Base-by-base conservation (phyloP, 495 filamentous ascomycete species). In the Aspergillus sclerotioniger region DNA sequence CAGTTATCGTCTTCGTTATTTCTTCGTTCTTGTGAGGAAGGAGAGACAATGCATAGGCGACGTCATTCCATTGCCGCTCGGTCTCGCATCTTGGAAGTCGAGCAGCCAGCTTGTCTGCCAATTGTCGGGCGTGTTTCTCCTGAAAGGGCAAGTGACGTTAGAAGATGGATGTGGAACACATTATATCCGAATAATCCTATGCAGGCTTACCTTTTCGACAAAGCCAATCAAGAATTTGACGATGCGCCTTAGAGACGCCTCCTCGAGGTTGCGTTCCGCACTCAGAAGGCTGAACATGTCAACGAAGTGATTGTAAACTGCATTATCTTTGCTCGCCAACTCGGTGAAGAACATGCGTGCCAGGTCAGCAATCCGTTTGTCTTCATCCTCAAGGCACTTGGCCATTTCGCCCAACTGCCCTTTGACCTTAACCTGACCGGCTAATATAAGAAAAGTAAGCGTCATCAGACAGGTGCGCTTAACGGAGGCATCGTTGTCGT, bases 331-430 rank as follows among this genome's bases (percentile, higher is more conserved):
- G 49, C 90, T 96, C 32, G 90, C 88, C 12, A 99, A 79, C 75
- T 99, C 94, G 0, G 90, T 92, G 70, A 99, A 99, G 83, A 99
- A 99, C 95, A 98, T 99, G 31, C 91, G 80, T 21, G 91, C 88
- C 62, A 99, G 79, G 66, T 99, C 94, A 3, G 90, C 89, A 58
- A 96, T 96, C 52, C 90, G 82, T 77, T 91, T 93, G 65, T 99
- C 94, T 2, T 87, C 84, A 61, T 98, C 95, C 71, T 99, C 94
- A 28, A 98, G 80, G 67, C 94, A 99, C 73, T 98, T 98, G 17
- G 94, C 94, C 94, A 99, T 99, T 74, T 97, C 94, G 25, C 94
- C 95, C 19, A 99, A 80, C 74, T 99, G 94, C n/a, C 94, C 94
- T 77, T 99, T 99, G 69, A 99, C 94, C 76, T 99, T 99, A 72